Evolutionary conservation across 805 yeast genomes (phyloP), one percentile per base, ranked within the genome.

Genomic region (Vanderwaltozyma yarrowii): DNA sequence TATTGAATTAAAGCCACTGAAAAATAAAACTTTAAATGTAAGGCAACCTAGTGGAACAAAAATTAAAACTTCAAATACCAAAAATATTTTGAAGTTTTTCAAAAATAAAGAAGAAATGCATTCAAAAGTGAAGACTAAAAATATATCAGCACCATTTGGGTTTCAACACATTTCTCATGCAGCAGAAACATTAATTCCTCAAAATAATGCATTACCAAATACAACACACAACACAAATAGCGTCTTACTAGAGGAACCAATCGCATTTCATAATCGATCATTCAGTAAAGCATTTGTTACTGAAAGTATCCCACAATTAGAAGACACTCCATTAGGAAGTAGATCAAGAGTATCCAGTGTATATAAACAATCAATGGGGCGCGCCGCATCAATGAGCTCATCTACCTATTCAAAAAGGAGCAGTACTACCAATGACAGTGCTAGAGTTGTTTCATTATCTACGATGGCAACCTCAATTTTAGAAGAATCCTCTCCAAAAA

Each of bases 141-240:
- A 35, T 32, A 64, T 64, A n/a, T 61, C 67, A 1, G 54, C 58
- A 3, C 69, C 69, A 2, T 65, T 56, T 39, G 60, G 50, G 4
- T 65, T 65, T 40, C 62, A 57, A 28, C 69, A 65, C 41, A 60
- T 65, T 23, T 56, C 64, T 4, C 69, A 65, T 39, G 60, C 65
- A 5, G 58, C 61, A 19, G 33, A 45, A 5, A 46, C 45, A 3
- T 23, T 30, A 7, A 30, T 18, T 1, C 29, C 29, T 21, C 35
- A 29, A 15, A n/a, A 18, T 14, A 15, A 18, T 5, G 7, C 15
- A 14, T 21, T 13, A 8, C 16, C 10, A 9, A 7, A 8, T 16
- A 32, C 36, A 8, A 35, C 12, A 32, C 16, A 10, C 23, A 18
- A 17, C 30, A 32, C 13, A 4, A 30, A n/a, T 28, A 24, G 13